Evolutionary conservation across 495 filamentous ascomycete species (phyloP), one percentile per base, ranked within the genome.

Genomic region (Penicillium longicatenatum): DNA sequence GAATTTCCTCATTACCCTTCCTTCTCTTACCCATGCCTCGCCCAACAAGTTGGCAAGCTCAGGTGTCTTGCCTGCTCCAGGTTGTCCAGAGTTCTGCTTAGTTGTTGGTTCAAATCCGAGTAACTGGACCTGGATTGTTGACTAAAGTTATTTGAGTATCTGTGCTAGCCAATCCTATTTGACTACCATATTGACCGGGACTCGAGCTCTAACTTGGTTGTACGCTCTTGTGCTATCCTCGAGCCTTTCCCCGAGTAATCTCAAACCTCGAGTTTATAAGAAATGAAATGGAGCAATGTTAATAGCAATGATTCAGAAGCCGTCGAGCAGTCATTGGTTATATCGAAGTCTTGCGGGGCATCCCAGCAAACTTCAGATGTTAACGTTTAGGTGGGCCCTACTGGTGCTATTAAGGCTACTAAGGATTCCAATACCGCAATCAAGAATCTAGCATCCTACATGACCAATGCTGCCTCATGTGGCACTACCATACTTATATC

Each of bases 391-490:
- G 19, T 31, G 12, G 30, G 48, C 48, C 19, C 48, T 33, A 2
- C 24, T 35, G 48, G 48, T 9, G 48, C 24, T 51, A 37, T 35
- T 8, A 37, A 51, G 30, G 12, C 29, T 29, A 37, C 21, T 14
- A 37, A 51, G 14, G 14, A 51, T 21, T 5, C 30, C 29, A 51
- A 4, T 19, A 21, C 16, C 12, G 48, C 48, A 19, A 8, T 31
- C 4, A 21, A 51, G 7, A 51, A 35, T 51, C 48, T 51, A 17
- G 48, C 30, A 37, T 51, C 48, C 33, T 51, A 51, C 30, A 51
- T 37, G 48, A 51, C 29, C 48, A 51, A 51, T 51, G 48, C 48
- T 51, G 48, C 29, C 12, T 51, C 48, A 9, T 51, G 48, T 51
- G 30, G 48, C 19, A 19, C 26, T 5, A 51, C 48, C 17, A 39